Conservation (phyloP, 163 green algal genomes). For the Chlamydomonas reinhardtii region DNA sequence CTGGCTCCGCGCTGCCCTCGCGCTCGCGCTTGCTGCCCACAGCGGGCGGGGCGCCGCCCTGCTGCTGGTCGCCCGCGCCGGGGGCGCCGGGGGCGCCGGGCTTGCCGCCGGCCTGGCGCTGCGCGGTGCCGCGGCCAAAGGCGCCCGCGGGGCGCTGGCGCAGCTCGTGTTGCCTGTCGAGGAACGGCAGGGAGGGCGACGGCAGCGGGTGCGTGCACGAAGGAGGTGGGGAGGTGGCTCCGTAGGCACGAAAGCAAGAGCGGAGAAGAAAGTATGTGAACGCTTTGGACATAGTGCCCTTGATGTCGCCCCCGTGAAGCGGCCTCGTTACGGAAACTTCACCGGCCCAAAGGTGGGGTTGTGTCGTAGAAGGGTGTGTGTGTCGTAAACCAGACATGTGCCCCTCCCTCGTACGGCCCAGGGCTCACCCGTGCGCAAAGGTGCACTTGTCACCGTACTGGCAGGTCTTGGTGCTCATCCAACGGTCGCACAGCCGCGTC, state of each 20-base stretch:
- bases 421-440: constrained; percentile 79
- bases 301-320: no score
- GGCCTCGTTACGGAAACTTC: no score
- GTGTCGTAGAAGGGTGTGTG: no score
- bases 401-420: no score
- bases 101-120: not conserved
- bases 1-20: not conserved
- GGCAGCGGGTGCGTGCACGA: no score
- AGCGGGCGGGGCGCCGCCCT: not conserved
- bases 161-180: constrained; percentile 41
- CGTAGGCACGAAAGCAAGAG: no score
- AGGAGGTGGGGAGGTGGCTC: no score
- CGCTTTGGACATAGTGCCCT: no score
- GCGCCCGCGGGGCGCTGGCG: not conserved
- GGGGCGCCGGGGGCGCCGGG: not conserved
- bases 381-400: no score
- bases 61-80: not conserved
- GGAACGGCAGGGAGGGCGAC: not conserved
- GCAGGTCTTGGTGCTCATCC: constrained; percentile 68
- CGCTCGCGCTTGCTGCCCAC: constrained; percentile 13
- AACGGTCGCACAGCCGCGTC: constrained; percentile 71
- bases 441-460: constrained; percentile 71
- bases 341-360: no score
- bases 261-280: no score
- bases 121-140: not conserved